Base-by-base conservation (phyloP, 129 eudicot species). In the Lonicera japonica region DNA sequence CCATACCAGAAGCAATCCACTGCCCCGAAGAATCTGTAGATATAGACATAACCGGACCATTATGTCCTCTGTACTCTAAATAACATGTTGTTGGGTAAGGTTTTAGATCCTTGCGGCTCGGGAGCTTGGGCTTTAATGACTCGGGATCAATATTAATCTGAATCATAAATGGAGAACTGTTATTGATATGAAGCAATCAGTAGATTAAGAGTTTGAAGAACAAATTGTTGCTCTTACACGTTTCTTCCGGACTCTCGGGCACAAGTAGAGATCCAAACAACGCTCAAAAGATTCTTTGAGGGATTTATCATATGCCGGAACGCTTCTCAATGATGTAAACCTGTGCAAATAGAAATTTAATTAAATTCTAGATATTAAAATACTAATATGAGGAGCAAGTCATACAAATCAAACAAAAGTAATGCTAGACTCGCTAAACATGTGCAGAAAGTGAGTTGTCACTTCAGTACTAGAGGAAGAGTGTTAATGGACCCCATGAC, bases 101-200 rank as follows among this genome's bases (percentile, higher is more conserved):
- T 54, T 66, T 83, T 34, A 94, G 95, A 80, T 88, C 95, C 60
- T 85, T 94, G 47, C 82, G 89, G 69, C 88, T 85, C 23, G 99
- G 99, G 45, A 83, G 73, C 83, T 94, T 94, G 23, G 96, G 95
- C 70, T 94, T 94, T 71, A 94, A 74, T 6, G 95, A 80, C 68
- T 94, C 99, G 0, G 99, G 99, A 67, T 94, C 92, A 63, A 94
- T 81, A 63, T 88, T 85, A 64, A 88, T 78, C 99, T 94, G 85
- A 34, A 71, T 71, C 19, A 64, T 23, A 22, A 62, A 65, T 16
- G 34, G 43, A 60, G 21, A 5, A 40, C 38, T 43, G 8, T 43
- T 43, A 43, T 11, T 3, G 8, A 43, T 50, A 50, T 9, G 21
- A 50, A 5, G 16, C 4, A 16, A n/a, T 50, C 20, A 50, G 9